Conservation (phyloP, 108 stramenopile genomes). For the Fragilaria crotonensis region DNA sequence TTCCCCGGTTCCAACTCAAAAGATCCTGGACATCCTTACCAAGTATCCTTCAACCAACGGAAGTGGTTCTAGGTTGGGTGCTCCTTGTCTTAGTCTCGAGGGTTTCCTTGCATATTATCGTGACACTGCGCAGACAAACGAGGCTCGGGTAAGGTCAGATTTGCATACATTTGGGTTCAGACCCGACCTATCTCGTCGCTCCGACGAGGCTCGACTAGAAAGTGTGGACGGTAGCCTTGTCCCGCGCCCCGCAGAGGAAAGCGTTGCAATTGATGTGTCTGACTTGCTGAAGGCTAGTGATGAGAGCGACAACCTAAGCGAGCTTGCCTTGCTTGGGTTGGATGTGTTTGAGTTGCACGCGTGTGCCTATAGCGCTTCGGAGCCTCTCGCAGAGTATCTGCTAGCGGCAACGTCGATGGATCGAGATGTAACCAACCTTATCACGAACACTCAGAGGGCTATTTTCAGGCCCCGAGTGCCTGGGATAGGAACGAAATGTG, state of each 20-base stretch:
- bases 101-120: constrained; percentile 90
- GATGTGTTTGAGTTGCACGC: constrained; percentile 20
- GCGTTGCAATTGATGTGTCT: constrained; percentile 59
- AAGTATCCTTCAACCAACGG: constrained; percentile 47
- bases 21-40: constrained; percentile 70
- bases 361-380: constrained; percentile 25
- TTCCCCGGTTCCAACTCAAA: constrained; percentile 43
- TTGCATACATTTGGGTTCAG: constrained; percentile 74
- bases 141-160: constrained; percentile 50
- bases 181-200: constrained; percentile 63
- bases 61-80: constrained; percentile 2
- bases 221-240: constrained; percentile 17
- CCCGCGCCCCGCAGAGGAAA: constrained; percentile 32
- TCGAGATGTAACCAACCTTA: constrained; percentile 26
- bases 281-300: constrained; percentile 9
- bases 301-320: constrained; percentile 15
- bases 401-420: constrained; percentile 40
- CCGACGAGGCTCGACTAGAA: constrained; percentile 22
- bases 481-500: constrained; percentile 40
- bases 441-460: constrained; percentile 30
- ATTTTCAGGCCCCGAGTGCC: constrained; percentile 36
- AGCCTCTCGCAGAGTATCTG: constrained; percentile 49
- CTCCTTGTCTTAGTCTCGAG: constrained; percentile 47
- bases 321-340: constrained; percentile 41
- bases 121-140: constrained; percentile 56